These are phyloP conservation scores for Tolypocladium album DNA, from an alignment of 2,329 filamentous ascomycete species.

Conservation along the genomic window DNA sequence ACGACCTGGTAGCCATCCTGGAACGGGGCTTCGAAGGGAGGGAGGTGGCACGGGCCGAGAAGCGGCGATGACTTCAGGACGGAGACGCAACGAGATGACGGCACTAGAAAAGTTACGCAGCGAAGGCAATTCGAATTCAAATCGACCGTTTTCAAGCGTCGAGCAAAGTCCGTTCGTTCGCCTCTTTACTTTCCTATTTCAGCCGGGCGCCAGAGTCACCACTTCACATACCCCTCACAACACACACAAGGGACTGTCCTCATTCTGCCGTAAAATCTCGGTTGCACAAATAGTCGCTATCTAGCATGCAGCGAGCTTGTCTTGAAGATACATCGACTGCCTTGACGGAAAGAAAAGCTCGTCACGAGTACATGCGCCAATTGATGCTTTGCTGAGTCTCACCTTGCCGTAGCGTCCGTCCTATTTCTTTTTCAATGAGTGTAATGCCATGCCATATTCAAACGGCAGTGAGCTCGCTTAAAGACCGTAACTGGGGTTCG, in stretches of 20 bases:
- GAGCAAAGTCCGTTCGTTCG: neutral
- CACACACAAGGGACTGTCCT: conserved; percentile 1
- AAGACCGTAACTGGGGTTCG: conserved; percentile 28
- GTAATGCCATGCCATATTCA: neutral
- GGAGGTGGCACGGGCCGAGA: conserved; percentile 5
- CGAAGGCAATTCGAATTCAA: conserved; percentile 5
- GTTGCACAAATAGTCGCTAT: neutral
- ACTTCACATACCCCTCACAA: conserved; percentile 8
- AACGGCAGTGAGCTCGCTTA: conserved; percentile 6
- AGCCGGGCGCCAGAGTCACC: conserved; percentile 9
- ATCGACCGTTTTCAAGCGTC: conserved; percentile 9
- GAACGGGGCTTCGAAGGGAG: conserved; percentile 62
- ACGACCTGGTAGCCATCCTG: conserved; percentile 66
- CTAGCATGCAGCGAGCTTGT: conserved; percentile 5
- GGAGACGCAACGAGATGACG: no score
- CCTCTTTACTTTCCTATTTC: conserved; percentile 8
- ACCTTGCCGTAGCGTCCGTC: conserved; percentile 4
- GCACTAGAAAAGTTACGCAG: neutral
- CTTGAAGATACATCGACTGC: neutral
- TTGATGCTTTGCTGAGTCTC: conserved; percentile 20
- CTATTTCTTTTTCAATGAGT: neutral
- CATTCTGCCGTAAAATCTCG: neutral
- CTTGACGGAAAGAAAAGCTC: conserved; percentile 5
- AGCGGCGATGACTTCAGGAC: neutral
- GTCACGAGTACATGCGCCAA: conserved; percentile 16